These are phyloP conservation scores for Gastrolobium villosum DNA, from an alignment of 306 rosid genomes.

Conservation along the genomic window DNA sequence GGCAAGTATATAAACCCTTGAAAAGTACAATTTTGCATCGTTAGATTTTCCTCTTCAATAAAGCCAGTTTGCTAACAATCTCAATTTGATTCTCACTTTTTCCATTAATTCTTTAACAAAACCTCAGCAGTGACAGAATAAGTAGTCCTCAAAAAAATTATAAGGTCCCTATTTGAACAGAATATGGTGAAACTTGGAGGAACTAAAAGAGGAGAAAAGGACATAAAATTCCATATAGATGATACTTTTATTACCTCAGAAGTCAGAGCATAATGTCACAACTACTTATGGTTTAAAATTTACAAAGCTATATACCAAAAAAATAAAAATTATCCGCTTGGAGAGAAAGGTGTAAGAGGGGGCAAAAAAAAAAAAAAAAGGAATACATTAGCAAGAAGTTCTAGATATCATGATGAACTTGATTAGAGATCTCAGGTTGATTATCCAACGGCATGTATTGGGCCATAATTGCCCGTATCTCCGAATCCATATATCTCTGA, in stretches of 20 bases:
- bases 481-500: slow-evolving; percentile 94
- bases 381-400: slow-evolving; percentile 2
- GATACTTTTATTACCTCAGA: background rate
- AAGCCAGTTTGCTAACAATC: too few relatives aligned
- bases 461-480: slow-evolving; percentile 92
- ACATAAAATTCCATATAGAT: slow-evolving; percentile 2
- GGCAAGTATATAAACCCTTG: too few relatives aligned
- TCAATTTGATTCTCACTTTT: too few relatives aligned
- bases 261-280: background rate
- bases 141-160: background rate
- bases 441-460: slow-evolving; percentile 98
- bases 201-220: background rate
- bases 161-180: background rate
- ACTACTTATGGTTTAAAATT: slow-evolving; percentile 30
- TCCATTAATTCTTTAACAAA: too few relatives aligned
- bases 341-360: background rate
- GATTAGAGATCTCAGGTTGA: slow-evolving; percentile 69
- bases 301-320: slow-evolving; percentile 42
- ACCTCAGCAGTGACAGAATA: too few relatives aligned
- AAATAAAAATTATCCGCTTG: background rate
- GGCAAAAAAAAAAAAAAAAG: background rate
- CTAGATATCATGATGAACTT: slow-evolving; percentile 57
- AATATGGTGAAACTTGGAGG: background rate
- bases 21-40: too few relatives aligned
- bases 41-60: too few relatives aligned